These are phyloP conservation scores for Fusarium hostae DNA, from an alignment of 2,329 filamentous ascomycete species.

Conservation along the genomic window DNA sequence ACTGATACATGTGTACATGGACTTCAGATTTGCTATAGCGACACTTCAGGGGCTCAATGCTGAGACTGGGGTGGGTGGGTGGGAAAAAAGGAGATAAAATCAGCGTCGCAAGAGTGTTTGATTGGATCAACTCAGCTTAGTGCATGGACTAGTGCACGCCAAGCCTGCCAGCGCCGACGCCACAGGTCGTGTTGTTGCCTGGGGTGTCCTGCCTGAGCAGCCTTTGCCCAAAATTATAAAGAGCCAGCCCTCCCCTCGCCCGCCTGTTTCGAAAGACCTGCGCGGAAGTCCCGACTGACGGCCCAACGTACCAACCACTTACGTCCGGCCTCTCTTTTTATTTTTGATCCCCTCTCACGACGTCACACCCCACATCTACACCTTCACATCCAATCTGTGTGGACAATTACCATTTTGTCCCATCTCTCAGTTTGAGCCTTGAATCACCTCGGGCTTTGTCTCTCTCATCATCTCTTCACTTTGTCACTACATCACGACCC, in stretches of 20 bases:
- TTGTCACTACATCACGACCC: conserved; percentile 30
- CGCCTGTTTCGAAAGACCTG: conserved; percentile 60
- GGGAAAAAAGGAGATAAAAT: conserved; percentile 55
- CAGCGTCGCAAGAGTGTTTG: conserved; percentile 42
- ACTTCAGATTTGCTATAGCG: conserved; percentile 47
- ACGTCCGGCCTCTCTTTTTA: conserved; percentile 58
- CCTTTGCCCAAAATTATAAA: conserved; percentile 65
- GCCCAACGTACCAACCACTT: conserved; percentile 62
- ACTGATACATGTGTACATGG: conserved; percentile 33
- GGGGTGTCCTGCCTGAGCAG: conserved; percentile 53
- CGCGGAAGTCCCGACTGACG: conserved; percentile 67
- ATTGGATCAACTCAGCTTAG: conserved; percentile 54
- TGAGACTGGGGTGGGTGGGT: conserved; percentile 48
- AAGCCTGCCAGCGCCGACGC: conserved; percentile 55
- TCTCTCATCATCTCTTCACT: conserved; percentile 14
- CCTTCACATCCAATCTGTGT: conserved; percentile 3
- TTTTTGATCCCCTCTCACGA: conserved; percentile 45
- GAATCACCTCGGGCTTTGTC: conserved; percentile 21
- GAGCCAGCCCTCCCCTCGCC: conserved; percentile 64
- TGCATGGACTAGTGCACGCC: conserved; percentile 51
- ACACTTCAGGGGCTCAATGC: conserved; percentile 55
- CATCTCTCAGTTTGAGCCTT: conserved; percentile 29
- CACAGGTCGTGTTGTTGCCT: conserved; percentile 59
- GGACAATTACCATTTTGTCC: conserved; percentile 40
- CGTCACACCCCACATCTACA: conserved; percentile 49